phyloP scores from a whole-genome alignment of 345 rosid genomes.

The Mangifera indica region DNA sequence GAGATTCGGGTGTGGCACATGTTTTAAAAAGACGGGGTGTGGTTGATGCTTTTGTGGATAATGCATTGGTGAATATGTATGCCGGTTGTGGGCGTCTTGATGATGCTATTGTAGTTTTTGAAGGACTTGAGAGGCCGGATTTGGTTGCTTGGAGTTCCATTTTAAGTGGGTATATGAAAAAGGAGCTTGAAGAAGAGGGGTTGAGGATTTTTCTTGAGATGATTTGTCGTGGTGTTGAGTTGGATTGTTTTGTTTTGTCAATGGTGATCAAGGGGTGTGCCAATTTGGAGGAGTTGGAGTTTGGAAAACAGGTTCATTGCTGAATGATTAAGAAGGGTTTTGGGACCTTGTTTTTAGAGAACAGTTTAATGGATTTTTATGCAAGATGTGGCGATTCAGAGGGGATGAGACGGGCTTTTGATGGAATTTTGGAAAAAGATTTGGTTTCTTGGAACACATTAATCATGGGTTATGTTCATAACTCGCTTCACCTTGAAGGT shows the following conservation, averaged over 20 bases:
- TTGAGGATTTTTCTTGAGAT: constrained; percentile 24
- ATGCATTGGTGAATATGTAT: constrained; percentile 35
- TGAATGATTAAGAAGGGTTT: constrained; percentile 25
- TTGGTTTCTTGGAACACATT: constrained; percentile 39
- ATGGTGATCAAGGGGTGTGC: constrained; percentile 25
- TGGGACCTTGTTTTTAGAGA: constrained; percentile 20
- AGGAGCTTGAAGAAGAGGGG: constrained; percentile 26
- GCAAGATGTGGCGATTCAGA: constrained; percentile 26
- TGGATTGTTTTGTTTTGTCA: constrained; percentile 28
- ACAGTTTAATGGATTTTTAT: constrained; percentile 34
- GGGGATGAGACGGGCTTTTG: constrained; percentile 23
- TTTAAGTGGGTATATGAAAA: constrained; percentile 27
- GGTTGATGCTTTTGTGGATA: constrained; percentile 31
- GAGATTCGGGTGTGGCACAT: constrained; percentile 28
- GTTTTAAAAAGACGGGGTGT: constrained; percentile 26
- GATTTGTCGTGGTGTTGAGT: constrained; percentile 13
- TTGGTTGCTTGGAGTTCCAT: constrained; percentile 34
- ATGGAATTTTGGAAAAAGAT: constrained; percentile 22
- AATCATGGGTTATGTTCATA: constrained; percentile 31
- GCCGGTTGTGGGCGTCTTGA: constrained; percentile 24
- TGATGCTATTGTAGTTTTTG: constrained; percentile 26
- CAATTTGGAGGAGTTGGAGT: constrained; percentile 14
- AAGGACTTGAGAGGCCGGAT: constrained; percentile 24
- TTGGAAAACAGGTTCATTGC: constrained; percentile 25
- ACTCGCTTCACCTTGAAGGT: constrained; percentile 24